A percentile compares a stretch with the other conserved stretches of the same genome.
Conservation (phyloP, 1,284 basidiomycete species). For the Exobasidium rhododendri region DNA sequence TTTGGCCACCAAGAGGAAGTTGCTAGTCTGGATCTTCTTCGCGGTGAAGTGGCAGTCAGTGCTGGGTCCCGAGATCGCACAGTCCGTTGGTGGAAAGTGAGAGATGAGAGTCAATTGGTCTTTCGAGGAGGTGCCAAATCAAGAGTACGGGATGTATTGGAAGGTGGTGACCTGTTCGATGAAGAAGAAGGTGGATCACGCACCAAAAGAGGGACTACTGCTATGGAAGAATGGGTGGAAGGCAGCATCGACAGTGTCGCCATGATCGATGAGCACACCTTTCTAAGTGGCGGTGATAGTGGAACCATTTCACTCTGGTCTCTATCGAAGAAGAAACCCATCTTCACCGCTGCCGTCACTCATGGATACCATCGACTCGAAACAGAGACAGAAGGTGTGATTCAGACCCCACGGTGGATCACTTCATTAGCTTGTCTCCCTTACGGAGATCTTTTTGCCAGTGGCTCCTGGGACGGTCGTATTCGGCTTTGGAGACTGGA, state of each 20-base stretch:
- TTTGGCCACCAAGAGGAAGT: conserved; percentile 96
- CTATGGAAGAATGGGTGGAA: conserved; percentile 62
- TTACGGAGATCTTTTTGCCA: conserved; percentile 81
- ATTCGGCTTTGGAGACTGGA: conserved; percentile 88
- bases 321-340: conserved; percentile 91
- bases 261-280: conserved; percentile 90
- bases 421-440: conserved; percentile 75
- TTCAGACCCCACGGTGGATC: conserved; percentile 82
- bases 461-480: conserved; percentile 86
- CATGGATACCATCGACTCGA: conserved; percentile 69
- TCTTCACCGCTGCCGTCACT: conserved; percentile 76
- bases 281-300: conserved; percentile 90
- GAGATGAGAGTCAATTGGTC: conserved; percentile 91
- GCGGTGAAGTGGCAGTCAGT: conserved; percentile 78
- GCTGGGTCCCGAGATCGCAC: conserved; percentile 89
- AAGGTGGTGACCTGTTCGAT: conserved; percentile 66
- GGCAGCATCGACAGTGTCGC: conserved; percentile 87
- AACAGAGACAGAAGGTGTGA: conserved; percentile 70
- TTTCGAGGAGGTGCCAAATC: conserved; percentile 85
- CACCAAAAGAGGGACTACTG: conserved; percentile 48
- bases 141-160: conserved; percentile 67
- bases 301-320: conserved; percentile 84
- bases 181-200: conserved; percentile 54
- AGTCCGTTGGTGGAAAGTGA: conserved; percentile 91
- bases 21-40: conserved; percentile 72